Conservation (phyloP, 495 filamentous ascomycete species). For the Astrothelium subdiscretum region DNA sequence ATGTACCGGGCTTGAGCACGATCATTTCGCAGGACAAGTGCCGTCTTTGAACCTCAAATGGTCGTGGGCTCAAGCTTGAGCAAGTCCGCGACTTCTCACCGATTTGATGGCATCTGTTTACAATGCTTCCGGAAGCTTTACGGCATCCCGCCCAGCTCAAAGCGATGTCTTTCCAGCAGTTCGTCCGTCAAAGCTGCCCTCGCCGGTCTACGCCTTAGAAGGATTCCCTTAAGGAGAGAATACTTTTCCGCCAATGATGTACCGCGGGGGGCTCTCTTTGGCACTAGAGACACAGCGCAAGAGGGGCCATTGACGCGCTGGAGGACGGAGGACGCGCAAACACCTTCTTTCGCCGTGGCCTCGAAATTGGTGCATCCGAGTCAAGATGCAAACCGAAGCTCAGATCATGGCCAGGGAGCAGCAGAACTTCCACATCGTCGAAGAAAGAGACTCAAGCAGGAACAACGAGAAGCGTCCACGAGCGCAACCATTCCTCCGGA, state of each 20-base stretch:
- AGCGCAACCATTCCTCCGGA: constrained; percentile 53
- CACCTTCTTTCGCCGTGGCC: too few species aligned
- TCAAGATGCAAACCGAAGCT: too few species aligned
- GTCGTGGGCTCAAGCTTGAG: not conserved
- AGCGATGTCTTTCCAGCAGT: not conserved
- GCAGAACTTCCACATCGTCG: constrained; percentile 28
- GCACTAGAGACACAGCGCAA: not conserved
- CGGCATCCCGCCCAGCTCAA: not conserved
- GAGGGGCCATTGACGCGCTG: not conserved
- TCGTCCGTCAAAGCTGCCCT: not conserved
- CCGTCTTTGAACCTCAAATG: not conserved
- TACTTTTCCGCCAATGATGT: not conserved
- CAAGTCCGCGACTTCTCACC: not conserved
- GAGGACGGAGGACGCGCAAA: not conserved
- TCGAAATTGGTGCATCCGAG: too few species aligned
- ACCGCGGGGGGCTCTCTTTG: not conserved
- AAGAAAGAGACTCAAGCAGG: constrained; percentile 20
- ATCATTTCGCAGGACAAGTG: not conserved
- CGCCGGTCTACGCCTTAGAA: not conserved
- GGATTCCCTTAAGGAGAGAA: not conserved
- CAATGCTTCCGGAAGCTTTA: not conserved
- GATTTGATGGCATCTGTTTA: not conserved
- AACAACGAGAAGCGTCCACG: not conserved
- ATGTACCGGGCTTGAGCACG: not conserved
- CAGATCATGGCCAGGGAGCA: too few species aligned